Evolutionary conservation across 2,329 filamentous ascomycete species (phyloP), one percentile per base, ranked within the genome.

Genomic region (Hypomyces perniciosus): DNA sequence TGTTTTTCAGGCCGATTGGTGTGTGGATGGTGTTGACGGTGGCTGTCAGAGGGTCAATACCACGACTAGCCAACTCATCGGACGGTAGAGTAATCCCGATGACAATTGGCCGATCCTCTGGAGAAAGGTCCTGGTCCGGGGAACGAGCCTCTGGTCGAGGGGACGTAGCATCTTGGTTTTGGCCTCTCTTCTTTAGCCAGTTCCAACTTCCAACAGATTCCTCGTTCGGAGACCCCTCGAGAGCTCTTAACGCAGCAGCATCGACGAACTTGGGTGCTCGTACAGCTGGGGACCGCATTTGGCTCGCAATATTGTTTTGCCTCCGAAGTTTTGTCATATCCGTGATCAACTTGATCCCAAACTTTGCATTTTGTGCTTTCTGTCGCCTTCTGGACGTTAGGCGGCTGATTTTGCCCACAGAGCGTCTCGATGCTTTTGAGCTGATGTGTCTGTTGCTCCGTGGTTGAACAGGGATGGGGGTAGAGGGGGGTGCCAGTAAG

Each of bases 11-110:
- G n/a, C 40, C 48, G 37, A 13, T 29, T 8, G 53, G 51, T 26
- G 34, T 44, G 9, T 50, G 38, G 4, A 70, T 70, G 2, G 69
- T 72, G 44, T 71, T 67, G 28, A 72, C 61, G 7, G 69, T 64
- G 12, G 73, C 71, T 3, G 73, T 80, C 40, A 76, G 72, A n/a
- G 78, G 77, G 50, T 74, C 79, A 61, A 77, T 68, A 29, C 57
- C 54, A 1, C 54, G 59, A 31, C 51, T 55, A 37, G 53, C 54
- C 8, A 60, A 54, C 20, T 65, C 61, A 6, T 64, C 64, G 10
- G 80, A 77, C 2, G 85, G 79, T 42, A 89, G 71, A 10, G 80
- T 77, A 46, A 90, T 81, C 9, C 85, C 85, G 56, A 89, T 90
- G 39, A 86, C 77, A 53, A 90, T 90, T 1, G 83, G 83, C n/a